Conservation (phyloP, 2,329 filamentous ascomycete genomes). For the Drechslerella dactyloides region DNA sequence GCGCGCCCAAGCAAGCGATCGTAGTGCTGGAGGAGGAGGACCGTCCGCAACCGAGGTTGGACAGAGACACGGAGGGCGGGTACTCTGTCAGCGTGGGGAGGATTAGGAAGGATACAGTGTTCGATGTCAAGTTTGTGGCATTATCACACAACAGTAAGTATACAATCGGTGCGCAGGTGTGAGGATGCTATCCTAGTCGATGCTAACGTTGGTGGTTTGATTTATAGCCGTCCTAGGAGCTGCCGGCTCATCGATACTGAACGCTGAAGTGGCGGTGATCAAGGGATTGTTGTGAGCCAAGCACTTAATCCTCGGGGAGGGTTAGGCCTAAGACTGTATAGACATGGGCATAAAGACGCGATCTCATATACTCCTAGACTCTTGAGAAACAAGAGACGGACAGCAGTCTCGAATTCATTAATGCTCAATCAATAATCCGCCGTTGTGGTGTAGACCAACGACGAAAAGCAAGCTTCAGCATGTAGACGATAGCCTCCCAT, state of each 20-base stretch:
- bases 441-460: background rate
- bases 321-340: background rate
- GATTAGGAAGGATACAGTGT: slow-evolving; percentile 84
- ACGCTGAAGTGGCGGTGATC: slow-evolving; percentile 87
- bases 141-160: slow-evolving; percentile 78
- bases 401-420: background rate
- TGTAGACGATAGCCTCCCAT: slow-evolving; percentile 16
- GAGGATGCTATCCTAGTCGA: too few species aligned
- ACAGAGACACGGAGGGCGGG: slow-evolving; percentile 81
- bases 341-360: too few species aligned
- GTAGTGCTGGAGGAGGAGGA: slow-evolving; percentile 88
- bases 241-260: slow-evolving; percentile 92
- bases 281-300: slow-evolving; percentile 75
- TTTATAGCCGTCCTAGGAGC: slow-evolving; percentile 83
- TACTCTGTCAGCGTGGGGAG: slow-evolving; percentile 92
- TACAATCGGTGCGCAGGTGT: too few species aligned
- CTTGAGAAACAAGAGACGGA: background rate
- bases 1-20: slow-evolving; percentile 81
- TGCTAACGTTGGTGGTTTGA: slow-evolving; percentile 53
- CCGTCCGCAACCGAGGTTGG: slow-evolving; percentile 86
- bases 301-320: background rate
- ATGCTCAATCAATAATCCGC: background rate
- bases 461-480: background rate
- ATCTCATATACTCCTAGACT: too few species aligned
- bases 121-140: slow-evolving; percentile 93